These are phyloP conservation scores for Fusarium begoniae DNA, from an alignment of 2,329 filamentous ascomycete genomes.

Conservation along the genomic window DNA sequence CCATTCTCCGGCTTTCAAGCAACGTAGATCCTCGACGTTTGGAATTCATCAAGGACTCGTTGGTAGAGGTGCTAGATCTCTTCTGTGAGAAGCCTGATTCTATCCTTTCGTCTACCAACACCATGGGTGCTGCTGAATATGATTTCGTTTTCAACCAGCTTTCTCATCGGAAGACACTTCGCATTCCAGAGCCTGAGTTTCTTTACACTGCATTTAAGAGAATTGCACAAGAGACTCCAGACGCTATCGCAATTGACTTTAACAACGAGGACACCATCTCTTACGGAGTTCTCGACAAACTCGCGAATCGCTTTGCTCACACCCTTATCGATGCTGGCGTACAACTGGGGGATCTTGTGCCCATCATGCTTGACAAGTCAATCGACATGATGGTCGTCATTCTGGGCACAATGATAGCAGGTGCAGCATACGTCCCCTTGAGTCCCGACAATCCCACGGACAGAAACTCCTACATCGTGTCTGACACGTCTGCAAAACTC, in stretches of 20 bases:
- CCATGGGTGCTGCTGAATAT: background rate
- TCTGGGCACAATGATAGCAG: slow-evolving; percentile 28
- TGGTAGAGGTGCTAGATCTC: background rate
- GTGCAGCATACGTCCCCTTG: slow-evolving; percentile 32
- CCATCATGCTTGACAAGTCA: slow-evolving; percentile 28
- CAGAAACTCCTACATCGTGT: slow-evolving; percentile 32
- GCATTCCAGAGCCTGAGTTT: background rate
- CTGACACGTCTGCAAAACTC: slow-evolving; percentile 20
- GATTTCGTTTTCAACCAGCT: background rate
- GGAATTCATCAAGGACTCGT: background rate
- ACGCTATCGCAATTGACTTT: slow-evolving; percentile 8
- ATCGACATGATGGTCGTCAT: slow-evolving; percentile 26
- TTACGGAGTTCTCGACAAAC: background rate
- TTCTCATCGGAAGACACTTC: background rate
- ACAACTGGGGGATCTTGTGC: slow-evolving; percentile 1
- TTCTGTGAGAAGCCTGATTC: background rate
- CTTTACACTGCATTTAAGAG: slow-evolving; percentile 3
- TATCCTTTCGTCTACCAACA: background rate
- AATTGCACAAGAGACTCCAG: background rate
- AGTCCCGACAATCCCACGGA: slow-evolving; percentile 32
- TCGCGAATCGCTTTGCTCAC: background rate
- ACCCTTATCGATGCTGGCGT: background rate
- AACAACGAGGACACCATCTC: background rate
- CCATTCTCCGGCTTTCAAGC: background rate
- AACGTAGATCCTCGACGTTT: slow-evolving; percentile 5